These are phyloP conservation scores for Ammopiptanthus mongolicus DNA, from an alignment of 306 rosid genomes.

Conservation along the genomic window DNA sequence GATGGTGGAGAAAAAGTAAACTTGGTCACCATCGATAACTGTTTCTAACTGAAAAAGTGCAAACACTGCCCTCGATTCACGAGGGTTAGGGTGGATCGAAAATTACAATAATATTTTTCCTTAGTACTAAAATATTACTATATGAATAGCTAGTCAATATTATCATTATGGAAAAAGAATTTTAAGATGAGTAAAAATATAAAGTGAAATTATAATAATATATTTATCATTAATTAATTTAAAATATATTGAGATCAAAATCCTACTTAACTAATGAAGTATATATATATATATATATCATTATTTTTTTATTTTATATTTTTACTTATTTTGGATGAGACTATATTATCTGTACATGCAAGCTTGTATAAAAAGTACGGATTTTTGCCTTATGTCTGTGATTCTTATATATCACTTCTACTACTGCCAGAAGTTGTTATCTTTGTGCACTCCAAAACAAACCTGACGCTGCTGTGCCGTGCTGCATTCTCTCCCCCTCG, in stretches of 20 bases:
- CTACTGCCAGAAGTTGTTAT: conserved; percentile 76
- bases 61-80: conserved; percentile 58
- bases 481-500: conserved; percentile 11
- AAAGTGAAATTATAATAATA: too few species aligned
- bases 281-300: too few species aligned
- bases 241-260: too few species aligned
- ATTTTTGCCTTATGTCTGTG: conserved; percentile 39
- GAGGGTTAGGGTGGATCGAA: conserved; percentile 38
- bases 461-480: conserved; percentile 28
- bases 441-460: conserved; percentile 67
- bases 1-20: conserved; percentile 28
- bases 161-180: too few species aligned
- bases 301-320: too few species aligned
- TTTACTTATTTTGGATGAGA: too few species aligned
- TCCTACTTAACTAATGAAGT: too few species aligned
- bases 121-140: neutral
- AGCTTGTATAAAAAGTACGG: conserved; percentile 39
- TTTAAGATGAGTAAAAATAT: too few species aligned
- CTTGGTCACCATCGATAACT: conserved; percentile 38
- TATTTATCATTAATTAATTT: too few species aligned
- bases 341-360: neutral
- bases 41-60: conserved; percentile 53
- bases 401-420: conserved; percentile 45
- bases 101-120: neutral
- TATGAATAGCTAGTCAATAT: conserved; percentile 9